Evolutionary conservation across 495 filamentous ascomycete species (phyloP), one percentile per base, ranked within the genome.

Genomic region (Neurospora sp.): DNA sequence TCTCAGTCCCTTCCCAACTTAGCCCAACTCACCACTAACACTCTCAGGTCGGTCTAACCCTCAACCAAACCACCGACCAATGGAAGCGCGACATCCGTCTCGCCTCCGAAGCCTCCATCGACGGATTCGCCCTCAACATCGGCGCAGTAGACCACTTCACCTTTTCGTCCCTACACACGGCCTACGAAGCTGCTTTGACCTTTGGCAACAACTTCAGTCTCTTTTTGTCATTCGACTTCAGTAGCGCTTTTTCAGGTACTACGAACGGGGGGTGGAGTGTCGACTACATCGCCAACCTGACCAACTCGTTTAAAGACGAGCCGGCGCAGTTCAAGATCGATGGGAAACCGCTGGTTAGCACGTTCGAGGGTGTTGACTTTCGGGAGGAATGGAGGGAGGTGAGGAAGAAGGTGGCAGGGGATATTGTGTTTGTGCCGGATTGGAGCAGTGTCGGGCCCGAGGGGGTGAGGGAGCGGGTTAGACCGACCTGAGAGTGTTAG

Each of bases 81-180:
- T 92, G 88, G 86, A 80, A 85, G 61, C 77, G 77, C 8, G 89
- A 92, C 72, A 90, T 92, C 61, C 77, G 74, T 9, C 77, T 83
- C 31, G 90, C 90, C 12, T 83, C 86, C 71, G 82, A 81, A 22
- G 83, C 88, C 1, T 82, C 86, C 41, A 91, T 92, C 70, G 90
- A 92, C 75, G 90, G 87, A 4, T 92, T 92, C 74, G 90, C 87
- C 0, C 75, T 92, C 61, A 91, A 92, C 74, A 84, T 91, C 53
- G 90, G 82, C 0, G 81, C 83, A 1, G 77, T 74, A 41, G 86
- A 88, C 69, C 74, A 79, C 3, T 85, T 82, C 72, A 86, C 82
- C n/a, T 80, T 82, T 22, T 74, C 74, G 7, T 83, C 85, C 47
- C 77, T 89, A 1, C 77, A 80, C 16, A 77, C 85, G 0, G 88